Base-by-base conservation (phyloP, 1,284 basidiomycete species). In the Ganoderma boninense region DNA sequence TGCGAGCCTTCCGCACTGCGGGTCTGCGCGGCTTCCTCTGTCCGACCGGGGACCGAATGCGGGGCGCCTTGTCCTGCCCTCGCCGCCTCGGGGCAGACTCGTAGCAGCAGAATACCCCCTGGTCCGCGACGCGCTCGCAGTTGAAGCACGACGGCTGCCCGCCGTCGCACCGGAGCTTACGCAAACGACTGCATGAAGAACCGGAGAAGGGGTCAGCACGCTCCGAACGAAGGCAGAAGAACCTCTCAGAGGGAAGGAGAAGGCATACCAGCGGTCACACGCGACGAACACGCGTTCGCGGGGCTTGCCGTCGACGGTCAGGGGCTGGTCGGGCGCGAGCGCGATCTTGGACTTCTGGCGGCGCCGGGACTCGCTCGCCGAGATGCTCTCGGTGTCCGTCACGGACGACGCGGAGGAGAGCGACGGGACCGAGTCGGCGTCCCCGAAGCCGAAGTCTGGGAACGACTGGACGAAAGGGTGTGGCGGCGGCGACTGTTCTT, bases 101-200 rank as follows among this genome's bases (percentile, higher is more conserved):
- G 65, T 74, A 74, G 59, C 38, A 60, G 66, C 73, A 74, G 23
- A 66, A 38, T 20, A 61, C 70, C 2, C 66, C 70, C 38, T 62
- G 60, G n/a, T 42, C 42, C 23, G 60, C 60, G 2, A 64, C 72
- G 43, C 70, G 72, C 60, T 76, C 69, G 69, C 78, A 79, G 61
- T 77, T 71, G 64, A 65, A 71, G 71, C 78, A 79, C n/a, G 35
- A 42, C 5, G 78, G 78, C 59, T 71, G 66, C 13, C 70, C 70
- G 8, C 78, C 78, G 64, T 79, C 78, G 67, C 78, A 79, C 38
- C 77, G 76, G 23, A 79, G 74, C 73, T 79, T 79, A 54, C 78
- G 77, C 26, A 67, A 42, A 11, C 73, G 73, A 46, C 73, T 74
- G 44, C 35, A 46, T 4, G 23, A 23, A 52, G 6, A n/a, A 26